These are phyloP conservation scores for Picochlorum costavermella DNA, from an alignment of 139 green algal species.

Conservation along the genomic window DNA sequence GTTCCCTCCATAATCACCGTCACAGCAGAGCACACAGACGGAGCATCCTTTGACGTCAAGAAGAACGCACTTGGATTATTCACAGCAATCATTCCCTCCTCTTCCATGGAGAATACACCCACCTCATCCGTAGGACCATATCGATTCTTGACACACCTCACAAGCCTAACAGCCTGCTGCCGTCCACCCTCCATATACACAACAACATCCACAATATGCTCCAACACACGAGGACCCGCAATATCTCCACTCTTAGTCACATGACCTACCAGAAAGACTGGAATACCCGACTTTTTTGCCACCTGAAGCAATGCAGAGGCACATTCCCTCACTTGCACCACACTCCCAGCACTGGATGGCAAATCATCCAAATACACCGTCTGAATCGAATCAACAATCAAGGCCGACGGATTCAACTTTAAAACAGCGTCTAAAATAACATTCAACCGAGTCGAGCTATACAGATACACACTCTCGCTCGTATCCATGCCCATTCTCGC, in stretches of 20 bases:
- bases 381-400: slow-evolving; percentile 93
- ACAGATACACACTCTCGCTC: slow-evolving; percentile 29
- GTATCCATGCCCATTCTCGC: slow-evolving; percentile 51
- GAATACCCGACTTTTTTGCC: slow-evolving; percentile 56
- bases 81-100: slow-evolving; percentile 51
- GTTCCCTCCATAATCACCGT: slow-evolving; percentile 67
- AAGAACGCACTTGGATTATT: slow-evolving; percentile 62
- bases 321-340: slow-evolving; percentile 84
- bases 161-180: slow-evolving; percentile 31
- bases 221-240: slow-evolving; percentile 81
- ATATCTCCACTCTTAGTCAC: slow-evolving; percentile 65
- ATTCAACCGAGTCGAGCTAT: slow-evolving; percentile 13
- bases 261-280: slow-evolving; percentile 76
- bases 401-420: slow-evolving; percentile 21
- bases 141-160: slow-evolving; percentile 78
- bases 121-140: slow-evolving; percentile 80
- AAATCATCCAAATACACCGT: slow-evolving; percentile 81
- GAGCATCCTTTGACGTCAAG: slow-evolving; percentile 32
- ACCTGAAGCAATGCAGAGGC: slow-evolving; percentile 67
- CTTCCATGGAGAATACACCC: slow-evolving; percentile 73
- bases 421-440: slow-evolving; percentile 35
- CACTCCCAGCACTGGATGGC: slow-evolving; percentile 49
- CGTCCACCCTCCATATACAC: slow-evolving; percentile 83
- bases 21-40: slow-evolving; percentile 40
- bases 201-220: slow-evolving; percentile 94